These are phyloP conservation scores for Chaetomidium leptoderma DNA, from an alignment of 495 filamentous ascomycete species.

Conservation along the genomic window DNA sequence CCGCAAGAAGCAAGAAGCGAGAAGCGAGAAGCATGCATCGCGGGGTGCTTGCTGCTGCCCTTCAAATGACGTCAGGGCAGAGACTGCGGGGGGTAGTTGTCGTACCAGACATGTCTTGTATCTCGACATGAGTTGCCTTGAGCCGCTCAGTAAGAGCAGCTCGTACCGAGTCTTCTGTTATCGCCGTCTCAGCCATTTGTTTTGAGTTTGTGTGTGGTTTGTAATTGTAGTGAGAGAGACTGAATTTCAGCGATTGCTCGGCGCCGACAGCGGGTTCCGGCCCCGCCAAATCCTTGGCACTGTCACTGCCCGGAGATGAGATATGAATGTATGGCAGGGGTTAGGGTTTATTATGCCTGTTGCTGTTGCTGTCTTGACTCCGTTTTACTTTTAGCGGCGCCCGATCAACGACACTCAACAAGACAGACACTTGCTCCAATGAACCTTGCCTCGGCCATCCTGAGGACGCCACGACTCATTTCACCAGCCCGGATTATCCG, in stretches of 20 bases:
- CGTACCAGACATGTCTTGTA: constrained; percentile 89
- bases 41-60: neutral
- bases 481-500: neutral
- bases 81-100: neutral
- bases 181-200: constrained; percentile 51
- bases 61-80: constrained; percentile 28
- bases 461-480: neutral
- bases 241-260: constrained; percentile 4
- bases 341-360: constrained; percentile 19
- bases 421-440: constrained; percentile 9
- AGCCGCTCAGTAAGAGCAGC: constrained; percentile 66
- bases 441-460: constrained; percentile 6
- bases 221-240: constrained; percentile 4
- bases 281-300: constrained; percentile 16
- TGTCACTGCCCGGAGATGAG: too few species aligned
- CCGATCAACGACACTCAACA: neutral
- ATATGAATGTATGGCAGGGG: constrained; percentile 2
- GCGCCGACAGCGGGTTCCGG: neutral
- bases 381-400: neutral
- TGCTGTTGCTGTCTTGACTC: neutral
- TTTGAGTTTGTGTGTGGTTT: constrained; percentile 10
- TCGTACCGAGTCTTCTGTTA: constrained; percentile 67
- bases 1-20: neutral
- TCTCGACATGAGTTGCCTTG: constrained; percentile 79
- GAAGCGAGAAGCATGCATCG: too few species aligned